Evolutionary conservation across 768 basidiomycete genomes (phyloP), one percentile per base, ranked within the genome.

Genomic region (Suillus decipiens): DNA sequence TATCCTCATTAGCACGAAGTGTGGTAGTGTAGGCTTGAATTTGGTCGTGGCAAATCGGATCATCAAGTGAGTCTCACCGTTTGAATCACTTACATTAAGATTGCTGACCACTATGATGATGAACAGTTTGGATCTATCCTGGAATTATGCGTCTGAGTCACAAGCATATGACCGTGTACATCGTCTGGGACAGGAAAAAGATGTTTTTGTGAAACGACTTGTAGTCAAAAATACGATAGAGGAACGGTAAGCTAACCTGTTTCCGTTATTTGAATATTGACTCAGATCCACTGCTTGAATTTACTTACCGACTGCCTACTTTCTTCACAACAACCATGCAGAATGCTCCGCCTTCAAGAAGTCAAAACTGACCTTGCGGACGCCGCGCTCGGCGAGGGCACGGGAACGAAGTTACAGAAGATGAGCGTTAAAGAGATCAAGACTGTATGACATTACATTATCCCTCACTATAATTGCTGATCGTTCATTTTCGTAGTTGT

Each of bases 71-170:
- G 82, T 70, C 37, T 48, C 57, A 53, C 22, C 9, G 8, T 54
- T 8, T 50, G 7, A 36, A 14, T 39, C 47, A 22, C 33, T 24
- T 24, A 10, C 12, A 19, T 22, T 54, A 31, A 19, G 33, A 45
- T 34, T 28, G 10, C 55, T 57, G 31, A 60, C n/a, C 8, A 12
- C 19, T 19, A 15, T 33, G 24, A 33, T 33, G 48, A 10, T 42
- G 1, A 19, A 19, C 48, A 89, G 87, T 71, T 81, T 91, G 80
- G 89, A 90, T 70, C 76, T 90, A 19, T 86, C 86, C 33, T 90
- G 89, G 89, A 89, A 89, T 68, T 88, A 83, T 66, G 89, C 89
- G 0, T 77, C 86, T 0, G 89, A 90, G 69, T 85, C 85, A 0
- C 89, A 91, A 66, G 89, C 89, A 6, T 80, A 79, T 45, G 74